phyloP scores from a whole-genome alignment of 805 yeast species.

The Ogataea paraovalis region DNA sequence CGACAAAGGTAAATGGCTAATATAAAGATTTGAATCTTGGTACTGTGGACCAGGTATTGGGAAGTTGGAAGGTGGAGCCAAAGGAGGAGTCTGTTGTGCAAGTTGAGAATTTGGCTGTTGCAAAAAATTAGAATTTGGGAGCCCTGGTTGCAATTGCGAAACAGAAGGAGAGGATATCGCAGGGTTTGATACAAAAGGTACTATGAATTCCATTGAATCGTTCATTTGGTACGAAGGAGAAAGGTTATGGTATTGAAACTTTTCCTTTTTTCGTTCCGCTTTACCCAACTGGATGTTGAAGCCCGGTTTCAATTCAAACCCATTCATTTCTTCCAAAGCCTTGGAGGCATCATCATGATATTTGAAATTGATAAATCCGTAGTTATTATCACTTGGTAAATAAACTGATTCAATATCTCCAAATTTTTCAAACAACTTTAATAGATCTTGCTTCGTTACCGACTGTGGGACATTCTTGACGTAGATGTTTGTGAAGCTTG shows the following conservation, averaged over 20 bases:
- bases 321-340: constrained; percentile 47
- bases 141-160: background rate
- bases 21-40: constrained; percentile 72
- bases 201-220: constrained; percentile 11
- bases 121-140: background rate
- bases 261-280: constrained; percentile 39
- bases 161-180: background rate
- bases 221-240: constrained; percentile 8
- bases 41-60: constrained; percentile 43
- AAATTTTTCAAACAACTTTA: constrained; percentile 40
- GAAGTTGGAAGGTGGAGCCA: constrained; percentile 31
- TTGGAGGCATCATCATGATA: constrained; percentile 45
- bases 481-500: constrained; percentile 51
- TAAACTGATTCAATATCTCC: constrained; percentile 48
- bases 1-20: constrained; percentile 54
- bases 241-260: constrained; percentile 22
- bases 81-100: constrained; percentile 1
- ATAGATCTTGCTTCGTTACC: constrained; percentile 36
- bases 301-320: constrained; percentile 34
- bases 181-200: constrained; percentile 3
- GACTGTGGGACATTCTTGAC: constrained; percentile 46
- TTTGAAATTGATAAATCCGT: constrained; percentile 52
- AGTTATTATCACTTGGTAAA: constrained; percentile 43
- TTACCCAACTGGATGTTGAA: constrained; percentile 34
- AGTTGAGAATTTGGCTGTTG: background rate